phyloP scores from a whole-genome alignment of 2,329 filamentous ascomycete genomes.

The Triangularia verruculosa region DNA sequence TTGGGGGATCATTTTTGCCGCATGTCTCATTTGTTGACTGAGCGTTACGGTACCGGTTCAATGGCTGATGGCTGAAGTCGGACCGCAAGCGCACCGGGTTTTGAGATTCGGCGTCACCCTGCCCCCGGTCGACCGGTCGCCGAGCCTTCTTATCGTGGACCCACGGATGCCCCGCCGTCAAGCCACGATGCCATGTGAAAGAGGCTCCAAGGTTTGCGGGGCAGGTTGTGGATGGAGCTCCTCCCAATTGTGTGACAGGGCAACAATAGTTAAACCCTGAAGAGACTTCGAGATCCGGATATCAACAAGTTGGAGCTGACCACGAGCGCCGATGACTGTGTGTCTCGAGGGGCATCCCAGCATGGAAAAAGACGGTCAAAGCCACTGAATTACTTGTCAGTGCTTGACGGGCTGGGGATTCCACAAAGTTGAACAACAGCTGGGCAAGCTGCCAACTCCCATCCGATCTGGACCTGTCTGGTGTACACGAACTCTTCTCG shows the following conservation, averaged over 20 bases:
- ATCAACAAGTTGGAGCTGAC: not conserved
- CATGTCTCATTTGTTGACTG: not conserved
- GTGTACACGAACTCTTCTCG: not conserved
- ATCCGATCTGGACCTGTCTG: conserved; percentile 1
- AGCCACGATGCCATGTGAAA: not conserved
- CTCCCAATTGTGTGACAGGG: not conserved
- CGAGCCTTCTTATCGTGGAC: not conserved
- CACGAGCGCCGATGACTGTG: not conserved
- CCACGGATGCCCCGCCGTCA: not conserved
- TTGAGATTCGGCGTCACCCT: not conserved
- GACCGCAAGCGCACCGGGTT: not conserved
- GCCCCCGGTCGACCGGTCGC: not conserved
- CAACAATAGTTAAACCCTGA: not conserved
- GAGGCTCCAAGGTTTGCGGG: not conserved
- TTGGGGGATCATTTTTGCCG: not conserved
- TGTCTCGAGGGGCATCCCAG: not conserved
- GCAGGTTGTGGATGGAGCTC: not conserved
- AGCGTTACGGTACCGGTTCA: not conserved
- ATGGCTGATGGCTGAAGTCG: not conserved
- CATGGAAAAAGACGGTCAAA: not conserved
- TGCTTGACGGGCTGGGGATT: not conserved
- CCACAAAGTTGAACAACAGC: not conserved
- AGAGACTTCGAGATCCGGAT: not conserved
- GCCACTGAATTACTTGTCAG: not conserved
- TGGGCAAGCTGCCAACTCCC: not conserved